A percentile compares a stretch with the other conserved stretches of the same genome.
Evolutionary conservation across 768 basidiomycete species (phyloP).

Genomic region (Podaxis carcinomalis): DNA sequence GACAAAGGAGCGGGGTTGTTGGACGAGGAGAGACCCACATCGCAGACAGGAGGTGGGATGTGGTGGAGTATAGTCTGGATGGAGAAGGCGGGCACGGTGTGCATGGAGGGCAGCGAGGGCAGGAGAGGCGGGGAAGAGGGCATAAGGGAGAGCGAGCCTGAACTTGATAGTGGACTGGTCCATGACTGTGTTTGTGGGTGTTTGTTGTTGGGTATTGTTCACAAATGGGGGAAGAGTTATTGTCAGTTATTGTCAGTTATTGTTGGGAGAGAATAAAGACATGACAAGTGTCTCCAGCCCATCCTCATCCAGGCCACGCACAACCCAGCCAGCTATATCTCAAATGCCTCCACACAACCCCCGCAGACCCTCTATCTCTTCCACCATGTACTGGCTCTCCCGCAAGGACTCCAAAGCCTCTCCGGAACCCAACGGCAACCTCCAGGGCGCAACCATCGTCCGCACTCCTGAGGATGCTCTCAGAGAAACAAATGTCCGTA

Average conservation of each 20-base stretch:
- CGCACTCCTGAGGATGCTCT: conserved; percentile 80
- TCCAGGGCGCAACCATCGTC: conserved; percentile 72
- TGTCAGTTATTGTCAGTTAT: conserved; percentile 15
- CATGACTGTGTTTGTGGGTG: conserved; percentile 16
- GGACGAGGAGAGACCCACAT: conserved; percentile 40
- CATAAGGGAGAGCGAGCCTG: conserved; percentile 42
- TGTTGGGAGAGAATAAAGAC: not conserved
- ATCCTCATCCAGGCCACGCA: conserved; percentile 18
- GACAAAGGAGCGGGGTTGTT: conserved; percentile 28
- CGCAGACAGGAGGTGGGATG: conserved; percentile 49
- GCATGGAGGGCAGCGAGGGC: conserved; percentile 62
- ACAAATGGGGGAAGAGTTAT: conserved; percentile 7
- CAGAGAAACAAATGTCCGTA: conserved; percentile 40
- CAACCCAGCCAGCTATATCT: not conserved
- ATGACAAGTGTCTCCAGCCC: conserved; percentile 17
- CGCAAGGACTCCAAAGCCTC: conserved; percentile 34
- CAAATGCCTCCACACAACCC: conserved; percentile 24
- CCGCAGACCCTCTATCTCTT: conserved; percentile 34
- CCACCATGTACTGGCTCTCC: conserved; percentile 51
- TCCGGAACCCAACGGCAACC: conserved; percentile 48
- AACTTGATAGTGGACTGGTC: conserved; percentile 37
- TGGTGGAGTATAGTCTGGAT: conserved; percentile 18
- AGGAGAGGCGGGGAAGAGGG: conserved; percentile 48
- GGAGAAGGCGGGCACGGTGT: conserved; percentile 29
- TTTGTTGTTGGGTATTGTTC: conserved; percentile 17